Base-by-base conservation (phyloP, 441 rosid genomes). In the Eruca vesicaria region DNA sequence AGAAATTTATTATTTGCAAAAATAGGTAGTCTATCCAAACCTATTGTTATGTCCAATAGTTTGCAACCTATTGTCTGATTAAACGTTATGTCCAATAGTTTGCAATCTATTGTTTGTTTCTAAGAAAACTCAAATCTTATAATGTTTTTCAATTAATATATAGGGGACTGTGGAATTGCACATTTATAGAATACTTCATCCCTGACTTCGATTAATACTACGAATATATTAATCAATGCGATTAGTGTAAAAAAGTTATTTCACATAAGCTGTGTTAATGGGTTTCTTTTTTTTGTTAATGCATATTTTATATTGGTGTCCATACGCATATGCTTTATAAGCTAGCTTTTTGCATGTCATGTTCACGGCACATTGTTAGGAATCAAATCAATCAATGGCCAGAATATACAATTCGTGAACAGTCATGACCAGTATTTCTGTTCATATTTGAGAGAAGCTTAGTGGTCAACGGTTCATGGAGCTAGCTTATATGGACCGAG, bases 391-490 rank as follows among this genome's bases (percentile, higher is more conserved):
- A 29, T 43, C 59, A 60, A 9, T 71, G 23, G 45, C 23, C 67
- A 60, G 12, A 61, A 45, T 43, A 43, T 43, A 43, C 15, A 43
- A 43, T n/a, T 43, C 18, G 18, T 43, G 50, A 43, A 61, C 23
- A 66, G 48, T 7, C 52, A 72, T 52, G 16, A 38, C 28, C 29
- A 53, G 3, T 32, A 14, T 71, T 52, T 35, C 19, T 64, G 5
- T n/a, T 36, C 10, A 38, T 33, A 11, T 21, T 33, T 69, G 18
- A 16, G 19, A 29, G 18, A 57, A 57, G 4, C 41, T 28, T 16
- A 23, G 18, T 29, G 63, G 57, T 64, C 70, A 55, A 65, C 23
- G 50, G 41, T 59, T 41, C 57, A 20, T 31, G 61, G 72, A 74
- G 52, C 21, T 20, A n/a, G n/a, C n/a, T n/a, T n/a, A n/a, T 10